A percentile compares a stretch with the other conserved stretches of the same genome.
Evolutionary conservation across 495 filamentous ascomycete species (phyloP).

Genomic region (Elasticomyces elasticus): DNA sequence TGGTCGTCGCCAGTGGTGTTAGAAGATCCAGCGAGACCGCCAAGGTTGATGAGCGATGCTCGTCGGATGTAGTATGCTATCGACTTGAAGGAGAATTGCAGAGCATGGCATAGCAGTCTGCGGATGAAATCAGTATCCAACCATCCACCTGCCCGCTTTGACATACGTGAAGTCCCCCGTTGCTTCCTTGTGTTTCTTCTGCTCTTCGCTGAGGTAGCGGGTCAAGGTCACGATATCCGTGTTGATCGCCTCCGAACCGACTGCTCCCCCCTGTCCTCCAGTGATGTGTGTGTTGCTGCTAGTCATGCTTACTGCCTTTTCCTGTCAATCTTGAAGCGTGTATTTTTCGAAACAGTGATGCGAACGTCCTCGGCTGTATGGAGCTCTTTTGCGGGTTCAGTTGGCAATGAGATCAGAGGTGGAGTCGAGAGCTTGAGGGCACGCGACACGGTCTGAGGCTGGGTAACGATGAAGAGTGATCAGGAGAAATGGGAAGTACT

Average conservation of each 20-base stretch:
- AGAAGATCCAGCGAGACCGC: conserved; percentile 85
- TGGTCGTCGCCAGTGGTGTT: conserved; percentile 97
- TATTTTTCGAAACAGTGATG: background rate
- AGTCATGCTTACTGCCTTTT: background rate
- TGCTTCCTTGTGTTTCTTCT: conserved; percentile 82
- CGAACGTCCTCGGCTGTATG: background rate
- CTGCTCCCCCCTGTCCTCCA: conserved; percentile 31
- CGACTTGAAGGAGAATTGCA: conserved; percentile 98
- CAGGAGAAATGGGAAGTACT: background rate
- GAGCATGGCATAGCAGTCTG: conserved; percentile 89
- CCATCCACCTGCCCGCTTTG: conserved; percentile 3
- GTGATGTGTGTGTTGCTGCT: conserved; percentile 9
- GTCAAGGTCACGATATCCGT: conserved; percentile 93
- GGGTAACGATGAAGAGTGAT: background rate
- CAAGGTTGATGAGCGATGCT: conserved; percentile 82
- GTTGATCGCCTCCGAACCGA: conserved; percentile 70
- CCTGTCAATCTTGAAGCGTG: background rate
- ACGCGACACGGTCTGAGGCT: background rate
- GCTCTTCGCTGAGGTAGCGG: conserved; percentile 90
- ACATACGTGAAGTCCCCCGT: conserved; percentile 96
- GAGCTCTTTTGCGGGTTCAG: background rate
- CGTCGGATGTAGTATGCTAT: conserved; percentile 99
- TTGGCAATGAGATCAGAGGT: conserved; percentile 18
- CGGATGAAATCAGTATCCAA: conserved; percentile 1
- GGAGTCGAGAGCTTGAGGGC: conserved; percentile 3